Evolutionary conservation across 1,284 basidiomycete genomes (phyloP), one percentile per base, ranked within the genome.

Genomic region (Ceratobasidium sp.): DNA sequence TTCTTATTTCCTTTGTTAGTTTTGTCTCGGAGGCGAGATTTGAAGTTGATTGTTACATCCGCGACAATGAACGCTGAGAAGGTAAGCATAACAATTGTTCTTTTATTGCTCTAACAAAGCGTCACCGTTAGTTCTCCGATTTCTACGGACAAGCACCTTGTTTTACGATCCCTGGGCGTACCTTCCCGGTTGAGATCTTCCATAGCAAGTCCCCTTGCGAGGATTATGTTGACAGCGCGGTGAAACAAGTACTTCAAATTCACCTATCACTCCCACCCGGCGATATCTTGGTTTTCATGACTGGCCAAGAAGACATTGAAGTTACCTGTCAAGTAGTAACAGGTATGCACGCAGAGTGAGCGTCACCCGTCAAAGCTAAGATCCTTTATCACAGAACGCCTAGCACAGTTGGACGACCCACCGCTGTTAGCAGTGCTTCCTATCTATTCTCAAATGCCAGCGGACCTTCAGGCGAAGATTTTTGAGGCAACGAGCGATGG

Each of bases 381-480:
- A 49, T 78, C 42, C 45, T 88, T 76, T 85, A 86, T 79, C 56
- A 7, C 82, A 94, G 97, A 99, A 82, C 94, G 98, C 13, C 86
- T 99, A 23, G 89, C 89, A 1, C 96, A 98, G 81, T 86, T 99
- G 17, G 94, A 98, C 81, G 95, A 99, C 20, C 94, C 96, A 7
- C 87, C 94, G 0, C 90, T 92, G 0, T 85, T 99, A 35, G 91
- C 96, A 0, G 91, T 99, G 1, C 85, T 99, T 20, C 98, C 98
- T 1, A 99, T 99, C 81, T 99, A 99, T 85, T 99, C 98, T 2
- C 97, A 99, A 83, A 99, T 99, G 97, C 98, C 98, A 1, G 97
- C 98, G 1, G 98, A 99, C 85, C 85, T 99, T 42, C 98, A 99
- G 83, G 97, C 98, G 15, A 97, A 97, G 84, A 99, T 99, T 80